Evolutionary conservation across 148 eudicot genomes (phyloP), one percentile per base, ranked within the genome.

Genomic region (Camellia granthamiana): DNA sequence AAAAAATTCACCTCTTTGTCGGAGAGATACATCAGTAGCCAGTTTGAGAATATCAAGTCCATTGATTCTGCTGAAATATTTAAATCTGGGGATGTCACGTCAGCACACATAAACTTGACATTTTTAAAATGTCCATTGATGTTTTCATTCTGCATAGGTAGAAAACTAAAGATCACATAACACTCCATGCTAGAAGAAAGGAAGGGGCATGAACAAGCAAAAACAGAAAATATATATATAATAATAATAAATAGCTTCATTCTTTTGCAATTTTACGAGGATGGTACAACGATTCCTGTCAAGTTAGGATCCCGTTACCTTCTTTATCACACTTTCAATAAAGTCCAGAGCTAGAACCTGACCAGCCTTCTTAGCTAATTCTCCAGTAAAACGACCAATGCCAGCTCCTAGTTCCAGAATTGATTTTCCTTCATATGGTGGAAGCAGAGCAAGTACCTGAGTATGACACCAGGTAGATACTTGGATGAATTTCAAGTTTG

Each of bases 11-110:
- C 99, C 97, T 96, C 99, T 78, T 86, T 81, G 77, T 96, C 99
- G 41, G 98, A 94, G 73, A 96, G 99, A 86, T 96, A 96, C 99
- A 96, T 96, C 86, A 96, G 85, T 64, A 96, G 86, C 99, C 99
- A 96, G 86, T 96, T 96, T 62, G 99, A 96, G 81, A 96, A 96
- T 74, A 96, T 89, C 78, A 96, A 64, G 82, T 96, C 99, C 78
- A 96, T 44, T 7, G 97, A 96, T 79, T 89, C 91, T 54, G 87
- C 84, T 77, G 95, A 72, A 72, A 96, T 80, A 68, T 84, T 84
- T 83, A 96, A 82, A 44, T 90, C 92, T 3, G 95, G 98, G 38
- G 98, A 96, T 14, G 99, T 90, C 42, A 94, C 99, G 83, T 96
- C 99, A 81, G 99, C 98, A 81, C 99, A 96, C 89, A 94, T 87